Evolutionary conservation across 129 eudicot genomes (phyloP).

Genomic region (Pulicaria dysenterica): DNA sequence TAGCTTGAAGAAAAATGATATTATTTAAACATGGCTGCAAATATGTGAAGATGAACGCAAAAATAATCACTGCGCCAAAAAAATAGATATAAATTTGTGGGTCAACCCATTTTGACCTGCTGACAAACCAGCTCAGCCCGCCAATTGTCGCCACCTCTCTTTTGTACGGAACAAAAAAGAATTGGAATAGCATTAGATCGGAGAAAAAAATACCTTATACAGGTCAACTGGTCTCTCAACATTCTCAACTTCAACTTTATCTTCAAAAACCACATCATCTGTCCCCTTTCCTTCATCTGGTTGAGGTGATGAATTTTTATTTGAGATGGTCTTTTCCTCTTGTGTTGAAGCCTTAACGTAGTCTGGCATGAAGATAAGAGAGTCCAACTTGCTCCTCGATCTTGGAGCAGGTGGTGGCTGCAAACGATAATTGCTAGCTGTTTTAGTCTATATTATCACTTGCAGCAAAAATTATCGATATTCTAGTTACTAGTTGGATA

Average conservation of each 20-base stretch:
- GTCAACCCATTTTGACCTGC: not conserved
- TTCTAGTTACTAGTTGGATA: too few species aligned
- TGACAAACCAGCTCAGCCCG: not conserved
- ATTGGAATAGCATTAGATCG: not conserved
- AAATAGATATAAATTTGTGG: too few species aligned
- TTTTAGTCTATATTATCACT: not conserved
- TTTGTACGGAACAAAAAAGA: not conserved
- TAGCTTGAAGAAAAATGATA: too few species aligned
- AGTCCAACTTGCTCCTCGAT: conserved; percentile 85
- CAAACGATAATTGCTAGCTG: conserved; percentile 13
- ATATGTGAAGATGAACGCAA: conserved; percentile 7
- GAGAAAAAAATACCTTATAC: conserved; percentile 59
- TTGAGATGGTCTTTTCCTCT: conserved; percentile 41
- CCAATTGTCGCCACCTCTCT: not conserved
- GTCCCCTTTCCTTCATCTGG: conserved; percentile 33
- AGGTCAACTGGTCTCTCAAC: conserved; percentile 99
- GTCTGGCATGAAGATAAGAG: conserved; percentile 79
- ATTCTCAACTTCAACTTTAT: conserved; percentile 67
- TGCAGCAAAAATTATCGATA: not conserved
- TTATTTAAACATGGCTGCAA: not conserved
- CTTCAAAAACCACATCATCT: conserved; percentile 46
- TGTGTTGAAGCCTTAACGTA: conserved; percentile 45
- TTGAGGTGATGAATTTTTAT: conserved; percentile 33
- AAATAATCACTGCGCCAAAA: not conserved
- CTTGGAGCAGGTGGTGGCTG: conserved; percentile 97